Evolutionary conservation across 345 rosid genomes (phyloP).

Genomic region (Populus alba): DNA sequence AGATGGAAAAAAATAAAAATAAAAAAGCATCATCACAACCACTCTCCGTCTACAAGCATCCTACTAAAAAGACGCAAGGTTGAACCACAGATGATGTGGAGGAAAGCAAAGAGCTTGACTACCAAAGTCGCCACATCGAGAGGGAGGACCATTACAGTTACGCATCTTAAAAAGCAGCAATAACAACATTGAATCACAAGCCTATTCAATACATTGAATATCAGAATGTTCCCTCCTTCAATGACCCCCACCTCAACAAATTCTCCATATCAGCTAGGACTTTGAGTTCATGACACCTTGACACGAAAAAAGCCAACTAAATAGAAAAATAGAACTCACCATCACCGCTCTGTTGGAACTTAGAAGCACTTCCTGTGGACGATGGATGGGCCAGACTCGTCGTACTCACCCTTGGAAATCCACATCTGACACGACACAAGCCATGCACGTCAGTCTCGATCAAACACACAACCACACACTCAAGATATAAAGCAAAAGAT

Average conservation of each 20-base stretch:
- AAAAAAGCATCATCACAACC: constrained; percentile 46
- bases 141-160: constrained; percentile 12
- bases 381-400: constrained; percentile 62
- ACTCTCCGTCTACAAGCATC: constrained; percentile 51
- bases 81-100: constrained; percentile 26
- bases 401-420: constrained; percentile 65
- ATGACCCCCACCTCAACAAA: constrained; percentile 21
- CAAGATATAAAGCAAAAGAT: no score
- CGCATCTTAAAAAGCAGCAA: constrained; percentile 10
- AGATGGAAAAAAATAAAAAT: constrained; percentile 7
- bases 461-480: background rate
- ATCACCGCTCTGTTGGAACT: constrained; percentile 23
- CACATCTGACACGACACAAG: constrained; percentile 44
- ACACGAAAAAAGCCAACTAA: constrained; percentile 44
- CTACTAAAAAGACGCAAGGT: constrained; percentile 29
- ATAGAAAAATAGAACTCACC: constrained; percentile 43
- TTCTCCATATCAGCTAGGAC: constrained; percentile 33
- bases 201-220: constrained; percentile 22
- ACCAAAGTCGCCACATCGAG: constrained; percentile 24
- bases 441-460: constrained; percentile 1
- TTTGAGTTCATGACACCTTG: constrained; percentile 33
- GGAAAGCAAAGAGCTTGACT: constrained; percentile 20
- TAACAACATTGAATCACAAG: constrained; percentile 10
- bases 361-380: constrained; percentile 75
- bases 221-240: constrained; percentile 22